Conservation (phyloP, 192 early-diverging fungal species). For the Backusella mclennaniae region DNA sequence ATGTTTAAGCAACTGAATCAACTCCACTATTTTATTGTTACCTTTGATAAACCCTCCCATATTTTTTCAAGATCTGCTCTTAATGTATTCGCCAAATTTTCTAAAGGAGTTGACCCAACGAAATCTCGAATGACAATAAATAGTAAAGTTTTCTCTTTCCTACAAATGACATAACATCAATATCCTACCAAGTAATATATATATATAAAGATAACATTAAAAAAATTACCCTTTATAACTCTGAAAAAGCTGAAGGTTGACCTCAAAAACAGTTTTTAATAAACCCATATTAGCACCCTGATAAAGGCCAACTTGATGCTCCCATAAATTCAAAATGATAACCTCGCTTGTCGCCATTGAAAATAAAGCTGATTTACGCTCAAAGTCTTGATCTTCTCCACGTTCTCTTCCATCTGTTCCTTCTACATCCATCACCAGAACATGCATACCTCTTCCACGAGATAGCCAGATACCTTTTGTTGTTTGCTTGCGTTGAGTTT, state of each 20-base stretch:
- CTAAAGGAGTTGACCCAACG: slow-evolving; percentile 82
- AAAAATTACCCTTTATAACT: slow-evolving; percentile 58
- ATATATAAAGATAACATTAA: neutral
- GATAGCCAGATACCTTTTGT: slow-evolving; percentile 99
- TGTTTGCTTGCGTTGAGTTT: slow-evolving; percentile 80
- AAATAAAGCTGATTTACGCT: slow-evolving; percentile 97
- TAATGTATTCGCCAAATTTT: slow-evolving; percentile 78
- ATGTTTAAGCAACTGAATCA: neutral
- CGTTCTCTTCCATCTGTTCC: slow-evolving; percentile 98
- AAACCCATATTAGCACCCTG: slow-evolving; percentile 99
- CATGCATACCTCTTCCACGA: slow-evolving; percentile 72
- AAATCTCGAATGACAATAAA: slow-evolving; percentile 98
- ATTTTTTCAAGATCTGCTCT: slow-evolving; percentile 83
- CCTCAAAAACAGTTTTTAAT: slow-evolving; percentile 98
- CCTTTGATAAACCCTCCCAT: slow-evolving; percentile 78
- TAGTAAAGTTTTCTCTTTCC: slow-evolving; percentile 87
- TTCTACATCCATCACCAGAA: slow-evolving; percentile 98
- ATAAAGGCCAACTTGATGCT: slow-evolving; percentile 96
- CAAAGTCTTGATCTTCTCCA: slow-evolving; percentile 99
- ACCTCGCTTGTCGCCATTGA: slow-evolving; percentile 94
- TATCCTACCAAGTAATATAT: neutral
- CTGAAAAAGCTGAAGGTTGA: slow-evolving; percentile 97
- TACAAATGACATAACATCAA: slow-evolving; percentile 23
- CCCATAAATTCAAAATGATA: slow-evolving; percentile 98
- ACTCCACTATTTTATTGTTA: neutral